Conservation (phyloP, 1,284 basidiomycete species). For the Termitomyces sp. region DNA sequence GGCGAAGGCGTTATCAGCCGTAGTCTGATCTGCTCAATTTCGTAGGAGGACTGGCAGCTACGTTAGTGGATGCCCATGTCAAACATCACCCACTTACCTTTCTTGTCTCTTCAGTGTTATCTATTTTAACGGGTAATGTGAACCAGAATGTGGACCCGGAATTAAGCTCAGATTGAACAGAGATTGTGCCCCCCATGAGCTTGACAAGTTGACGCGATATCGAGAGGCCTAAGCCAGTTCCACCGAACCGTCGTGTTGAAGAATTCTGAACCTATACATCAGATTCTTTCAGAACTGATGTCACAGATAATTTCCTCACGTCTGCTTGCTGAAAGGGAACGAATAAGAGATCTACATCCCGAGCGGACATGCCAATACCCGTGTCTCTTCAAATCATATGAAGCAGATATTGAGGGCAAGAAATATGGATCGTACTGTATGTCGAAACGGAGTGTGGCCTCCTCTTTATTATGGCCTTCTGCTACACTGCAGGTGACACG, state of each 20-base stretch:
- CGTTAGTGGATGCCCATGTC: background rate
- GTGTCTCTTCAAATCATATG: constrained; percentile 43
- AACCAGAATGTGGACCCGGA: constrained; percentile 68
- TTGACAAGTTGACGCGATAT: constrained; percentile 69
- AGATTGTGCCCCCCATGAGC: constrained; percentile 68
- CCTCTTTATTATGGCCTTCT: constrained; percentile 35
- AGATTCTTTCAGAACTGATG: background rate
- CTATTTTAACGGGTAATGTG: constrained; percentile 58
- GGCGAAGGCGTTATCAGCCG: constrained; percentile 41
- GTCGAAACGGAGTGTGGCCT: constrained; percentile 55
- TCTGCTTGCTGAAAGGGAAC: constrained; percentile 73
- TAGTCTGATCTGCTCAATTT: constrained; percentile 41
- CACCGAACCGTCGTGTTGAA: constrained; percentile 65
- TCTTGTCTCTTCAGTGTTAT: constrained; percentile 48
- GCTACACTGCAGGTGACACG: constrained; percentile 49
- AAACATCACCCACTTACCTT: constrained; percentile 29
- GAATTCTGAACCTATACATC: constrained; percentile 39
- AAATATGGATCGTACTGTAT: constrained; percentile 43
- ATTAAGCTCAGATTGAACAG: constrained; percentile 57
- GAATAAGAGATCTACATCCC: constrained; percentile 61
- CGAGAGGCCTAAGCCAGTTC: constrained; percentile 65
- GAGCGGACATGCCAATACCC: constrained; percentile 60
- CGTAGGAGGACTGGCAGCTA: constrained; percentile 29
- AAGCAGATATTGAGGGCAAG: background rate
- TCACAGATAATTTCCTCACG: constrained; percentile 19